Percentiles rank a stretch among this genome's conserved stretches.
These are phyloP conservation scores for Spiraea crenata DNA, from an alignment of 331 rosid genomes.

Conservation along the genomic window DNA sequence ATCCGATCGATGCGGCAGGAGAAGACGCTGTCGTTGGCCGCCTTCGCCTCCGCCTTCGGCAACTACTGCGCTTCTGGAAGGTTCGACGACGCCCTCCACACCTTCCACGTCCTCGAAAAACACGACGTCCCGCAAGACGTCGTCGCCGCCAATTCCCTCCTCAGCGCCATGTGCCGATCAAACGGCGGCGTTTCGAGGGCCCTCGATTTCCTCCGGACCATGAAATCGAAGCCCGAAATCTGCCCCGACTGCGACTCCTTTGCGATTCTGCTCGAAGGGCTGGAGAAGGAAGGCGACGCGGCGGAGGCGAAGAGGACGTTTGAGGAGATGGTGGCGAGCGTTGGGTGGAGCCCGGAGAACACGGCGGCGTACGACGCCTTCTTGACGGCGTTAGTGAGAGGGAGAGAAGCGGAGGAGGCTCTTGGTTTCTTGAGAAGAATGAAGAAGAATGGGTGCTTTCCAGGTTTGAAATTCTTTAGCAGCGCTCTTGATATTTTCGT, in stretches of 20 bases:
- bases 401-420: conserved; percentile 38
- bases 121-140: conserved; percentile 49
- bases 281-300: conserved; percentile 62
- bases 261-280: conserved; percentile 60
- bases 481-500: conserved; percentile 50
- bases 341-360: conserved; percentile 54
- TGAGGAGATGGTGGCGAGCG: conserved; percentile 47
- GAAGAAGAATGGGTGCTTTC: conserved; percentile 54
- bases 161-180: conserved; percentile 55
- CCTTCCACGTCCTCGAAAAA: conserved; percentile 63
- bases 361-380: conserved; percentile 50
- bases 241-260: conserved; percentile 53
- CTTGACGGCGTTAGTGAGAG: conserved; percentile 48
- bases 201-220: conserved; percentile 42
- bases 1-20: conserved; percentile 66
- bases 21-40: conserved; percentile 36
- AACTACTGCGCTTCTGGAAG: conserved; percentile 55
- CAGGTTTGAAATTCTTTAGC: conserved; percentile 65
- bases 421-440: conserved; percentile 43
- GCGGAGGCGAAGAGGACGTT: conserved; percentile 44
- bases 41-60: conserved; percentile 56
- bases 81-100: conserved; percentile 54
- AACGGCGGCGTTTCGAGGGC: conserved; percentile 46
- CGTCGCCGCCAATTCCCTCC: conserved; percentile 52
- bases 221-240: conserved; percentile 32